Evolutionary conservation across 495 filamentous ascomycete species (phyloP).

Genomic region (Cercophora scortea): DNA sequence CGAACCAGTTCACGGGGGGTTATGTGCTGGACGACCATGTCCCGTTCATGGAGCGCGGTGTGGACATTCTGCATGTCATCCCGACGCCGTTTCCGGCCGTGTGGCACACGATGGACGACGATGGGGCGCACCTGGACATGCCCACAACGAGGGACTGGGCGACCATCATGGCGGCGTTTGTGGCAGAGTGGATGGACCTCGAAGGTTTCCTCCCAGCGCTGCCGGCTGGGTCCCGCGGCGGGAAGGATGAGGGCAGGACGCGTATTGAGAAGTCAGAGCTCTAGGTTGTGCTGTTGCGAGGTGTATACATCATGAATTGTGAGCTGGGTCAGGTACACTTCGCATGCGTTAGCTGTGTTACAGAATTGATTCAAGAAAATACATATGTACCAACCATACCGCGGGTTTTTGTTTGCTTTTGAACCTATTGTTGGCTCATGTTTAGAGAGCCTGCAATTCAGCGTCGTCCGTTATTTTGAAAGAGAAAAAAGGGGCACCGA

Average conservation of each 20-base stretch:
- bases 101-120: conserved; percentile 82
- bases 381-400: too few species aligned
- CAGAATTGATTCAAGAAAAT: too few species aligned
- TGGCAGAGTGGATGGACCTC: conserved; percentile 89
- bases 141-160: conserved; percentile 85
- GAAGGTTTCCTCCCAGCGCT: conserved; percentile 52
- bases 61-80: conserved; percentile 83
- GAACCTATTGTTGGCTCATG: too few species aligned
- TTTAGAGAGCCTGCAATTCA: too few species aligned
- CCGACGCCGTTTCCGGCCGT: conserved; percentile 72
- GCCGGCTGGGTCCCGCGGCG: background rate
- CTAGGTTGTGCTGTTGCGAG: background rate
- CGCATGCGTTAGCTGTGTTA: too few species aligned
- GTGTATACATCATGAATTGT: too few species aligned
- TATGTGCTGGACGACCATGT: conserved; percentile 79
- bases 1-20: conserved; percentile 34
- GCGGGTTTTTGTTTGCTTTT: too few species aligned
- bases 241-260: background rate
- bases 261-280: conserved; percentile 16
- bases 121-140: conserved; percentile 78
- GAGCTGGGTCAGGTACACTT: too few species aligned
- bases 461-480: too few species aligned
- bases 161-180: conserved; percentile 71
- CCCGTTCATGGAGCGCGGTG: conserved; percentile 77
- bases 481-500: too few species aligned